Evolutionary conservation across 73 alveolate species (phyloP).

Genomic region (Paramecium primaurelia): DNA sequence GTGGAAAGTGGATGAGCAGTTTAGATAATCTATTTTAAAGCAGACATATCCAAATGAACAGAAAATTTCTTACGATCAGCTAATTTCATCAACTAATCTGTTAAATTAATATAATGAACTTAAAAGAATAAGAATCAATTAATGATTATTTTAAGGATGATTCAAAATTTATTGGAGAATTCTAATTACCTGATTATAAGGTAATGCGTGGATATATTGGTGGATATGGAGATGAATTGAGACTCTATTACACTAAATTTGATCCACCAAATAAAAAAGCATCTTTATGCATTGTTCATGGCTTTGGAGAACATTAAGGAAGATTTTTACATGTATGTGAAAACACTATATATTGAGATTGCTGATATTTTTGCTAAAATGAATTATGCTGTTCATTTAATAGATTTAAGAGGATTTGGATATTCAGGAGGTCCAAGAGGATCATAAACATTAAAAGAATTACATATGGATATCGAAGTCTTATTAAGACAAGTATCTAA

Average conservation of each 20-base stretch:
- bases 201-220: constrained; percentile 51
- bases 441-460: constrained; percentile 47
- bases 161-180: constrained; percentile 48
- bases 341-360: not conserved
- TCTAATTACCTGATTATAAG: constrained; percentile 6
- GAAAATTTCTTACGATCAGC: constrained; percentile 37
- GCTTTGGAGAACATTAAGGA: constrained; percentile 86
- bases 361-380: constrained; percentile 75
- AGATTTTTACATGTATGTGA: constrained; percentile 55
- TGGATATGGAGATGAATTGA: constrained; percentile 52
- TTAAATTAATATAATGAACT: constrained; percentile 25
- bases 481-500: constrained; percentile 65
- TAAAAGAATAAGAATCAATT: constrained; percentile 40
- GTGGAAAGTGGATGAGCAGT: constrained; percentile 1
- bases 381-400: constrained; percentile 77
- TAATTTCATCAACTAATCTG: constrained; percentile 28
- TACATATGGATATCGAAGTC: constrained; percentile 71
- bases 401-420: constrained; percentile 87
- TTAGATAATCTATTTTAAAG: not conserved
- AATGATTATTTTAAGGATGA: constrained; percentile 50
- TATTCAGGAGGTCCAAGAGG: constrained; percentile 79
- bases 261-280: constrained; percentile 67
- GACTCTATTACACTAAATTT: constrained; percentile 52
- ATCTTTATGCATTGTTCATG: constrained; percentile 80
- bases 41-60: constrained; percentile 43